A percentile compares a stretch with the other conserved stretches of the same genome.
Conservation (phyloP, 2,329 filamentous ascomycete species). For the Hypomyces rosellus region DNA sequence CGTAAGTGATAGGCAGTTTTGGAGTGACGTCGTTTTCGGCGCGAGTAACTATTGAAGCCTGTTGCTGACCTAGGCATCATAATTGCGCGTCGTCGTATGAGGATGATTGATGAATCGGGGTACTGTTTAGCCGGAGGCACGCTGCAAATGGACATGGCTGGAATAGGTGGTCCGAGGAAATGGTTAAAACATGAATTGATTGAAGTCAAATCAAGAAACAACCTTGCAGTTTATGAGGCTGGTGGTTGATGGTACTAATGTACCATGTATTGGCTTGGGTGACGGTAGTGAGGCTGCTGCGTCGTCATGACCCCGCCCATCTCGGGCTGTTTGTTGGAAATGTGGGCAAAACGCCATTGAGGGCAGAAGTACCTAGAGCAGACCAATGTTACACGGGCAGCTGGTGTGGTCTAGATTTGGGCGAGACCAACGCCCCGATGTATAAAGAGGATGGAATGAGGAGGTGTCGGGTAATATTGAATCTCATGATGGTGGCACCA, state of each 20-base stretch:
- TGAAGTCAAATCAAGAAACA: too few species aligned
- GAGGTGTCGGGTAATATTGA: too few species aligned
- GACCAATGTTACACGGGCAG: too few species aligned
- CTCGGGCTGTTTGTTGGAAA: too few species aligned
- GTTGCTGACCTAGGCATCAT: background rate
- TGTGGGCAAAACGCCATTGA: background rate
- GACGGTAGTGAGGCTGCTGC: background rate
- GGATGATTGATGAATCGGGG: background rate
- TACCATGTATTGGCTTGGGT: too few species aligned
- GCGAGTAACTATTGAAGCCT: background rate
- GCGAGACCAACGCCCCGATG: too few species aligned
- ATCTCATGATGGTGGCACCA: too few species aligned
- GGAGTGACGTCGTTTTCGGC: conserved; percentile 2
- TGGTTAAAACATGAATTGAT: background rate
- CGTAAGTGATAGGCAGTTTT: background rate
- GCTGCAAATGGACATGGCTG: too few species aligned
- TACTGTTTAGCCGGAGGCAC: too few species aligned
- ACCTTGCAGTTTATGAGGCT: too few species aligned
- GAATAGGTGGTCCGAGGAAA: background rate
- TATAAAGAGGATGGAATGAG: too few species aligned
- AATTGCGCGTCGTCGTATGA: background rate
- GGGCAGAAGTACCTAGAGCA: background rate
- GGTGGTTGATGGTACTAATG: background rate
- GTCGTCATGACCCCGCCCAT: background rate
- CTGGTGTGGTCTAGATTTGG: too few species aligned